These are phyloP conservation scores for Macrophomina tecta DNA, from an alignment of 2,329 filamentous ascomycete species.

Conservation along the genomic window DNA sequence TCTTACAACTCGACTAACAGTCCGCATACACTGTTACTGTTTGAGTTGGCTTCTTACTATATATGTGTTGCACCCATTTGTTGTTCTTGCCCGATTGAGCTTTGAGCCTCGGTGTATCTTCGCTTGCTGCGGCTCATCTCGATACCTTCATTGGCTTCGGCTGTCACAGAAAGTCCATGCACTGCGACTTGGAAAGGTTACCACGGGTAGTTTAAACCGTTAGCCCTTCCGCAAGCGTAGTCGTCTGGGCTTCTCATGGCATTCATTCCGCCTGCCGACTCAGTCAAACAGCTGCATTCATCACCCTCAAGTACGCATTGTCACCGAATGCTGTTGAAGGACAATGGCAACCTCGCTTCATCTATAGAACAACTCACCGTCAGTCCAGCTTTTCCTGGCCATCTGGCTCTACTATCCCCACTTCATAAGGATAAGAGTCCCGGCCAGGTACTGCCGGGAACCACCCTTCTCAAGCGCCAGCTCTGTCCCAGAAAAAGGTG, in stretches of 20 bases:
- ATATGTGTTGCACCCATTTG: not conserved
- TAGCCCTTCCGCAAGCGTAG: not conserved
- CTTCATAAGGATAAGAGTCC: too few species aligned
- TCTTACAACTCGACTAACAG: not conserved
- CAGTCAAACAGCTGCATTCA: not conserved
- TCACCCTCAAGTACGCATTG: not conserved
- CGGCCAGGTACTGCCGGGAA: too few species aligned
- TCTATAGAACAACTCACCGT: too few species aligned
- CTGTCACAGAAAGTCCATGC: not conserved
- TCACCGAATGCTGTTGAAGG: too few species aligned
- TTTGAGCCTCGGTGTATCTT: not conserved
- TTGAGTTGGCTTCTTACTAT: not conserved
- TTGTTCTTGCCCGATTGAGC: not conserved
- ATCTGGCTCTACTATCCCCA: too few species aligned
- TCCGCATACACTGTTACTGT: not conserved
- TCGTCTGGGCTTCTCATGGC: not conserved
- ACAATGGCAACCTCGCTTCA: too few species aligned
- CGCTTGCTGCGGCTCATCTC: not conserved
- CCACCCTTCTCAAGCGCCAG: too few species aligned
- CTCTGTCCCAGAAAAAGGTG: too few species aligned
- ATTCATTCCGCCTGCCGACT: not conserved
- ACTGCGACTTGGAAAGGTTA: not conserved
- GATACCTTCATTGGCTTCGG: slow-evolving; percentile 2
- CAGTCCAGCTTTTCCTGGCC: too few species aligned
- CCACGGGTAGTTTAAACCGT: slow-evolving; percentile 11